A percentile compares a stretch with the other conserved stretches of the same genome.
Conservation (phyloP, 2,329 filamentous ascomycete species). For the Fusarium longipes region DNA sequence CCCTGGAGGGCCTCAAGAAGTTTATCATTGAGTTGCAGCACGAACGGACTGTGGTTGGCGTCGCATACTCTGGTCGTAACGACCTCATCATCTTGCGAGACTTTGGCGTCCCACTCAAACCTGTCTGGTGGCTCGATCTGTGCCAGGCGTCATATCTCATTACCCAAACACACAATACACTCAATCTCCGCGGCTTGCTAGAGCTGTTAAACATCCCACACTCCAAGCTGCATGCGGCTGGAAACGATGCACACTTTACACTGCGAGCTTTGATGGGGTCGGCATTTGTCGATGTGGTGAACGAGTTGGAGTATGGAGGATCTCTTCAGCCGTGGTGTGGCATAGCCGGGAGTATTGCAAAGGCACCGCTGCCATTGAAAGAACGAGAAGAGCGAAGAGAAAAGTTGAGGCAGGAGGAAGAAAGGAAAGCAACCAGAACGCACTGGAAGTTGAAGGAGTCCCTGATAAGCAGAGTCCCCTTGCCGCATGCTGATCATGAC, state of each 20-base stretch:
- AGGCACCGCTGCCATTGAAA: not conserved
- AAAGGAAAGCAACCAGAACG: not conserved
- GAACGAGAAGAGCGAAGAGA: not conserved
- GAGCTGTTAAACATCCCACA: not conserved
- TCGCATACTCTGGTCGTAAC: slow-evolving; percentile 3
- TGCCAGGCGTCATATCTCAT: slow-evolving; percentile 9
- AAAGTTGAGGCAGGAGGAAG: not conserved
- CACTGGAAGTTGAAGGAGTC: not conserved
- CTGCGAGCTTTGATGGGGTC: slow-evolving; percentile 50
- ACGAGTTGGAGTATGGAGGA: not conserved
- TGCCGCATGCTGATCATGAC: not conserved
- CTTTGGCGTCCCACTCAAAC: not conserved
- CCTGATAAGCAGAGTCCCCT: not conserved
- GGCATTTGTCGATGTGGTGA: slow-evolving; percentile 54
- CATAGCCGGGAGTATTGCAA: slow-evolving; percentile 18
- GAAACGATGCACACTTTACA: slow-evolving; percentile 51
- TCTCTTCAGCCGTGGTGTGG: slow-evolving; percentile 11
- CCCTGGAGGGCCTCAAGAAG: not conserved
- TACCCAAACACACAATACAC: not conserved
- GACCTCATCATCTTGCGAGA: slow-evolving; percentile 1
- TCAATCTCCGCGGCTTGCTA: not conserved
- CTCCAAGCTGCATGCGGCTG: slow-evolving; percentile 27
- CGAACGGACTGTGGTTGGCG: not conserved
- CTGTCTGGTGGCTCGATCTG: slow-evolving; percentile 5
- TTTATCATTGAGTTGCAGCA: not conserved